phyloP scores from a whole-genome alignment of 139 green algal genomes.

The Picochlorum sp. region DNA sequence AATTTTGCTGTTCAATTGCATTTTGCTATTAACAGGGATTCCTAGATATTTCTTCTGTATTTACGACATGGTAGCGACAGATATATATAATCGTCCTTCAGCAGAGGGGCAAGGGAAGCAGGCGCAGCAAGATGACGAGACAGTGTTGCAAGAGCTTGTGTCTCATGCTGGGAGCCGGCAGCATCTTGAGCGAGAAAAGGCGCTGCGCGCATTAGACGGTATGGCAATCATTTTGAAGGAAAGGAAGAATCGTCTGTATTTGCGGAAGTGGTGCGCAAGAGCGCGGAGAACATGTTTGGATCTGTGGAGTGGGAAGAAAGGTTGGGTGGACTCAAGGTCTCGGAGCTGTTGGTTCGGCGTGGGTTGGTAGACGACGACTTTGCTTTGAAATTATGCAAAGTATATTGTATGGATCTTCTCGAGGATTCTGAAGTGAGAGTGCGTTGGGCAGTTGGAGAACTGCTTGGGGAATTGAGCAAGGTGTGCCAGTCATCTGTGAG shows the following conservation, averaged over 20 bases:
- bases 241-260: not conserved
- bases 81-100: not conserved
- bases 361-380: not conserved
- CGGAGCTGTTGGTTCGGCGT: conserved; percentile 16
- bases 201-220: not conserved
- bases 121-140: not conserved
- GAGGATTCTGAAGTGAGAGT: conserved; percentile 59
- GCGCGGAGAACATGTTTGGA: conserved; percentile 19
- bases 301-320: conserved; percentile 33
- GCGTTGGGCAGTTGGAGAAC: conserved; percentile 45
- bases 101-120: not conserved
- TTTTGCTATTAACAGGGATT: no score
- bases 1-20: no score
- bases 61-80: no score
- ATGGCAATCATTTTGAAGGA: not conserved
- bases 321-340: conserved; percentile 41
- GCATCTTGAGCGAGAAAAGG: conserved; percentile 39
- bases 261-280: conserved; percentile 4
- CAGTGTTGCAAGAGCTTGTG: not conserved
- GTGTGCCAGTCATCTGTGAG: not conserved
- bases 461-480: conserved; percentile 36
- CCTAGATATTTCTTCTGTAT: no score
- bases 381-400: not conserved
- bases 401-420: conserved; percentile 12
- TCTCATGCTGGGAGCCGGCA: conserved; percentile 4